Evolutionary conservation across 305 asterid species (phyloP), one percentile per base, ranked within the genome.

Genomic region (Fraxinus platypoda): DNA sequence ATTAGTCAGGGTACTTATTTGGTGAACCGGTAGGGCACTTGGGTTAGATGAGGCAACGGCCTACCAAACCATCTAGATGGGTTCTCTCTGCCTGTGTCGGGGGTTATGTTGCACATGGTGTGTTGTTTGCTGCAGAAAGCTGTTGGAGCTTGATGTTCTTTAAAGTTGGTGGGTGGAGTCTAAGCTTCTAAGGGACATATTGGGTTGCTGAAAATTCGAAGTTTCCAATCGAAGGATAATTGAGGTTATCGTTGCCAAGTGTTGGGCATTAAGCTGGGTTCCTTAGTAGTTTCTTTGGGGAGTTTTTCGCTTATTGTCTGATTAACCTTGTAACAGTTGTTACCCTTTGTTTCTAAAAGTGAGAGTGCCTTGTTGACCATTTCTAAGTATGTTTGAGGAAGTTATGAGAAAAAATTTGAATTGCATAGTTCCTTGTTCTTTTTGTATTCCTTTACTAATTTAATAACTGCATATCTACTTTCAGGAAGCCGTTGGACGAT

Each of bases 401-500:
- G 11, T 43, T 70, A 4, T 15, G 38, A 11, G 75, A 70, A 30
- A 70, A 70, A 70, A 4, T 30, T 13, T 70, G 37, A 70, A 30
- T 30, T 70, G 38, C 38, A 70, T 30, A 30, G 43, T 68, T 37
- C 35, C 49, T 79, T 35, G 46, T 9, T 52, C 62, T 5, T 80
- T n/a, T 12, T 28, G 35, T 28, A 41, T 43, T 33, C 54, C 4
- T 9, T 62, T 80, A 43, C 77, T 12, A 8, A 9, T 84, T 62
- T 21, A 21, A 62, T 35, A 74, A 78, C 46, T 70, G 25, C n/a
- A 81, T 59, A 33, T 71, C 49, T 66, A 30, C 68, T 85, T 86
- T 75, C 91, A 96, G 98, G 99, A 97, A 92, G 93, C 97, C 19
- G 82, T 80, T 83, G 98, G 99, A 79, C 89, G 97, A 83, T 93